Conservation (phyloP, 2,329 filamentous ascomycete genomes). For the Didymella glomerata region DNA sequence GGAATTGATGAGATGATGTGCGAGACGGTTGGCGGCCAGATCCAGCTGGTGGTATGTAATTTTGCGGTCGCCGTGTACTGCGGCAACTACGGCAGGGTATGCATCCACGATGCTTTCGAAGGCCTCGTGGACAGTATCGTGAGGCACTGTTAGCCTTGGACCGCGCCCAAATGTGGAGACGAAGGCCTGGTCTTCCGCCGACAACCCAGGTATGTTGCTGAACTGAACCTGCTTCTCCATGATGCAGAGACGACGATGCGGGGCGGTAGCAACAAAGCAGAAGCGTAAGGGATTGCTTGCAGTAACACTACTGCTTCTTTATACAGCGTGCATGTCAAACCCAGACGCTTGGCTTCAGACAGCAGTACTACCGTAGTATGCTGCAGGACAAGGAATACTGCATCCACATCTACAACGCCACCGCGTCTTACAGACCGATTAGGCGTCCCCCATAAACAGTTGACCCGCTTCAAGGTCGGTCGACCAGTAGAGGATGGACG, state of each 20-base stretch:
- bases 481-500: not conserved
- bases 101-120: constrained; percentile 42
- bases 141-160: constrained; percentile 25
- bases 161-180: constrained; percentile 40
- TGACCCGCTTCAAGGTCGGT: not conserved
- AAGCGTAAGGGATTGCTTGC: not conserved
- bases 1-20: constrained; percentile 42
- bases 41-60: constrained; percentile 46
- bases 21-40: constrained; percentile 41
- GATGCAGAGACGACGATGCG: not conserved
- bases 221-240: constrained; percentile 27
- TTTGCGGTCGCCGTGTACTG: constrained; percentile 28
- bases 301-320: constrained; percentile 6
- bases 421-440: not conserved
- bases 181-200: constrained; percentile 31
- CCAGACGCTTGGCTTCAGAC: not conserved
- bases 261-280: not conserved
- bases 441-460: not conserved
- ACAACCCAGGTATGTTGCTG: constrained; percentile 27
- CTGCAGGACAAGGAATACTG: constrained; percentile 1
- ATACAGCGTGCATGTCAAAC: constrained; percentile 5
- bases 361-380: constrained; percentile 8
- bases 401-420: constrained; percentile 10
- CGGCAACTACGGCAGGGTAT: constrained; percentile 35
- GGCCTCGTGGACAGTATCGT: constrained; percentile 35